Evolutionary conservation across 208 protist species (phyloP), one percentile per base, ranked within the genome.

Genomic region (Trypanosoma scelopori): DNA sequence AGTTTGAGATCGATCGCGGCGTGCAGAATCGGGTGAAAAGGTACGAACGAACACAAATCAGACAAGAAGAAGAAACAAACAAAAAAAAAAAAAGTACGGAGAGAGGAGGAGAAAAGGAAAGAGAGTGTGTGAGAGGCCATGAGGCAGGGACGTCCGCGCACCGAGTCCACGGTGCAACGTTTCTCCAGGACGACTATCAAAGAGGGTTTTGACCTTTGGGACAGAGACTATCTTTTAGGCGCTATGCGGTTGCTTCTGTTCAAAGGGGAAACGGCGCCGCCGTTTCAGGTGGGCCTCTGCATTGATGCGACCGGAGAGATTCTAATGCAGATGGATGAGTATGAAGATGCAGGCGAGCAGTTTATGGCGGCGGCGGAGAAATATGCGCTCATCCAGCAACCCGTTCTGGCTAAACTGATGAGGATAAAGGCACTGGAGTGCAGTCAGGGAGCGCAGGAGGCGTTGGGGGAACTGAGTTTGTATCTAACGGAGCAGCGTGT

Each of bases 131-230:
- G 58, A 56, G 69, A 39, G 22, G 20, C 22, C 39, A 92, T 96
- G 84, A 71, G 76, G 22, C 69, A 84, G 60, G 82, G 78, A 15
- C 85, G 87, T 50, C 74, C 78, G 28, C 85, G 91, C 41, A 94
- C 91, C 12, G 87, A 96, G 75, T 96, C 91, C 22, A 93, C 89
- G 64, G 87, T 89, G 28, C 84, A 94, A 69, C 79, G 88, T 11
- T 92, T 91, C 71, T 69, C 88, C 52, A 91, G 88, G 61, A 92
- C 90, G 58, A 76, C 85, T 12, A 91, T 96, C 48, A 81, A 82
- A 52, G 91, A 96, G 71, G 91, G 91, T 13, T 96, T 90, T 75
- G 76, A 86, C 39, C 73, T 96, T 25, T 96, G 91, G 88, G 91
- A 96, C 69, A 67, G 82, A 56, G 91, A 87, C 55, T 96, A 96